These are phyloP conservation scores for Narthecium ossifragum DNA, from an alignment of 106 monocot species.

Conservation along the genomic window DNA sequence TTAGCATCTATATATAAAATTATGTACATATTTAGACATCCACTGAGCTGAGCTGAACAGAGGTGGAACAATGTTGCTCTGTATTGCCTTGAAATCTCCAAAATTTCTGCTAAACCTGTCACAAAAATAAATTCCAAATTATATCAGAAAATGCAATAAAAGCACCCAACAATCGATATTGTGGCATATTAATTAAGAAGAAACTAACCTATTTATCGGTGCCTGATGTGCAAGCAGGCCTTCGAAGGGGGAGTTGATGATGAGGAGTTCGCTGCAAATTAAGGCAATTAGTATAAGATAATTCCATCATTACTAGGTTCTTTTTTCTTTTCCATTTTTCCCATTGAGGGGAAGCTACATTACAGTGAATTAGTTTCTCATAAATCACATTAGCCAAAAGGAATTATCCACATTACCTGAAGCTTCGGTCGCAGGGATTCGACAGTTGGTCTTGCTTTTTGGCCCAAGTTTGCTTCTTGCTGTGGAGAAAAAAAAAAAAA, in stretches of 20 bases:
- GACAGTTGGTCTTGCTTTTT: slow-evolving; percentile 27
- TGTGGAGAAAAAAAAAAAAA: slow-evolving; percentile 5
- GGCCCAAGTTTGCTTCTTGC: slow-evolving; percentile 45
- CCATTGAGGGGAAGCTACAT: too few species aligned
- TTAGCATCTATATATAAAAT: too few species aligned
- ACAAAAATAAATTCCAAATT: neutral
- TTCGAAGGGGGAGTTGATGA: slow-evolving; percentile 67
- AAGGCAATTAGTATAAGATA: too few species aligned
- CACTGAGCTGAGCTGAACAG: too few species aligned
- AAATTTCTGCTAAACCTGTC: neutral
- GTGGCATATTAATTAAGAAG: neutral
- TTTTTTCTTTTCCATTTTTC: too few species aligned
- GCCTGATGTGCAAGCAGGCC: slow-evolving; percentile 53
- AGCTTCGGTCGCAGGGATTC: slow-evolving; percentile 79
- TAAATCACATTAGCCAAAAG: too few species aligned
- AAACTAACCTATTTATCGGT: slow-evolving; percentile 17
- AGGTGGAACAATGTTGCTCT: too few species aligned
- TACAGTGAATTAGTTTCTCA: too few species aligned
- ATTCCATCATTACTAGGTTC: too few species aligned
- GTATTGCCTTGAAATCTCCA: too few species aligned
- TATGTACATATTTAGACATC: too few species aligned
- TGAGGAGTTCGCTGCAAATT: slow-evolving; percentile 76
- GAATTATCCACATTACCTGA: too few species aligned
- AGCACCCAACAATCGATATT: neutral
- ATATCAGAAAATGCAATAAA: neutral